phyloP scores from a whole-genome alignment of 2,329 filamentous ascomycete species.

The Ascochyta viciae-villosae region DNA sequence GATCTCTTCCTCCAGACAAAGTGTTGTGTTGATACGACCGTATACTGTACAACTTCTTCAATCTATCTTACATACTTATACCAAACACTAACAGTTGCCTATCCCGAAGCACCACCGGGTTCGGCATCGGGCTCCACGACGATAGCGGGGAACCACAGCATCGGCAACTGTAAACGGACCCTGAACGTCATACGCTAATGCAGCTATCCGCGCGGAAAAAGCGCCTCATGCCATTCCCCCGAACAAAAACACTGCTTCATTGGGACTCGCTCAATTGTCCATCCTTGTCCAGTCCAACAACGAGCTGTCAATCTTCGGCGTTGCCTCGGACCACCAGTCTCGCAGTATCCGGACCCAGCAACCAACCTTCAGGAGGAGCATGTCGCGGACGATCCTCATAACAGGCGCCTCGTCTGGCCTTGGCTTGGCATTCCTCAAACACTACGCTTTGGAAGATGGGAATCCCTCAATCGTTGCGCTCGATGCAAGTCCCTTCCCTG shows the following conservation, averaged over 20 bases:
- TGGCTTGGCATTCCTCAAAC: conserved; percentile 66
- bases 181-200: conserved; percentile 16
- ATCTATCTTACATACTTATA: not conserved
- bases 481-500: conserved; percentile 23
- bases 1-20: too few species aligned
- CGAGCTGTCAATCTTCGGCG: not conserved
- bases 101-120: not conserved
- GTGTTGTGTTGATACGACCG: too few species aligned
- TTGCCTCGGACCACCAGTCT: conserved; percentile 1
- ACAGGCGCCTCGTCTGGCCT: conserved; percentile 97
- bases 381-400: conserved; percentile 72
- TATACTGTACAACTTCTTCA: too few species aligned
- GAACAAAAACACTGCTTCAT: not conserved
- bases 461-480: conserved; percentile 29
- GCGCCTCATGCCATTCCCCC: not conserved
- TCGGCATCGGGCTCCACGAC: not conserved
- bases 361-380: not conserved
- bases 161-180: conserved; percentile 17
- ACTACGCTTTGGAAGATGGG: conserved; percentile 28
- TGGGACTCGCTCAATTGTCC: not conserved
- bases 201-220: not conserved
- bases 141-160: conserved; percentile 17
- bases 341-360: not conserved
- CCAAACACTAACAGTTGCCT: not conserved
- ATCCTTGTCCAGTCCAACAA: not conserved